These are phyloP conservation scores for Tetrastigma voinierianum DNA, from an alignment of 164 flowering plant genomes.

Conservation along the genomic window DNA sequence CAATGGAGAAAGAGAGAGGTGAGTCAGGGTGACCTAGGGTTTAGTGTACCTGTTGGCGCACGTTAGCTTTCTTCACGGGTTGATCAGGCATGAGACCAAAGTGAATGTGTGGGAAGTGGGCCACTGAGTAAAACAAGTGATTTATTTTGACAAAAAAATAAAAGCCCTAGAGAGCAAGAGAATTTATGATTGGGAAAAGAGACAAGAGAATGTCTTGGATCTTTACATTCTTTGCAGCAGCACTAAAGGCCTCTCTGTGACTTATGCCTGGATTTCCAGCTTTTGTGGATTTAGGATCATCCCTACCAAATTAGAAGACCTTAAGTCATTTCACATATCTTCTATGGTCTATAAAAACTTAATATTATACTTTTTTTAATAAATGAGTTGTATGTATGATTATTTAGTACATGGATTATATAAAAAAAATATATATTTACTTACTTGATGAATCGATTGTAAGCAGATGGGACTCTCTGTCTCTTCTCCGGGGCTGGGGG, in stretches of 20 bases:
- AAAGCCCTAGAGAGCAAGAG: constrained; percentile 5
- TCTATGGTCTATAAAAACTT: not conserved
- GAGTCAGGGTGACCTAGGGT: not conserved
- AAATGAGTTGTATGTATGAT: not conserved
- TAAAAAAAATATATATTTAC: constrained; percentile 21
- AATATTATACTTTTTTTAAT: not conserved
- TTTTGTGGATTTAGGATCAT: constrained; percentile 99
- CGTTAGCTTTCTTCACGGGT: constrained; percentile 59
- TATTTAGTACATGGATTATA: too few species aligned
- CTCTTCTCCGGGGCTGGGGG: constrained; percentile 96
- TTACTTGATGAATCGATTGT: constrained; percentile 98
- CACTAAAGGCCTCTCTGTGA: constrained; percentile 99
- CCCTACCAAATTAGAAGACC: constrained; percentile 47
- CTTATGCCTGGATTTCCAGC: constrained; percentile 95
- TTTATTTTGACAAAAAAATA: constrained; percentile 12
- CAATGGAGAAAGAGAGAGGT: not conserved
- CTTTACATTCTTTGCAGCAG: constrained; percentile 98
- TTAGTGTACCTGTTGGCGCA: constrained; percentile 66
- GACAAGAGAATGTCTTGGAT: constrained; percentile 26
- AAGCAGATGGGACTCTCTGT: constrained; percentile 99
- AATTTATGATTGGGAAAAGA: not conserved
- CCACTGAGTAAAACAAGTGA: constrained; percentile 65
- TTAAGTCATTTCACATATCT: constrained; percentile 7
- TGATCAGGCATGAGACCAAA: constrained; percentile 94
- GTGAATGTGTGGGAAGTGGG: constrained; percentile 98